Conservation (phyloP, 805 yeast species). For the Saccharomycopsis fodiens region DNA sequence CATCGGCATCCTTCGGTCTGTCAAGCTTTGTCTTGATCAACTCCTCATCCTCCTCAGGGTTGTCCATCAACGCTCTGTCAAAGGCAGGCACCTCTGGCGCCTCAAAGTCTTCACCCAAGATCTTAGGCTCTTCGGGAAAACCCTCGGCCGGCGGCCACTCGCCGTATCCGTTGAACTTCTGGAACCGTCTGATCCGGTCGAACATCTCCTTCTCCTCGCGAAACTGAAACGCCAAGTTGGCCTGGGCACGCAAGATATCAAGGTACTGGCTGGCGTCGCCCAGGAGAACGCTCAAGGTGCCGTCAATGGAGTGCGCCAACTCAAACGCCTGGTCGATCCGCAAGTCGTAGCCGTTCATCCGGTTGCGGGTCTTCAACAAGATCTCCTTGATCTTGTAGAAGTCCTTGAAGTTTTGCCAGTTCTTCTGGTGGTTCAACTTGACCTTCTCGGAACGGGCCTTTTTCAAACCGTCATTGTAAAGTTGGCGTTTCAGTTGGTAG, state of each 20-base stretch:
- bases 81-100: constrained; percentile 22
- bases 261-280: constrained; percentile 58
- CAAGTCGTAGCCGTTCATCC: constrained; percentile 6
- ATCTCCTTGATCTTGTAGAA: constrained; percentile 30
- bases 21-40: constrained; percentile 29
- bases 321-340: constrained; percentile 9
- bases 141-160: constrained; percentile 21
- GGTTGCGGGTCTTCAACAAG: constrained; percentile 8
- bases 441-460: constrained; percentile 1
- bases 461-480: constrained; percentile 26
- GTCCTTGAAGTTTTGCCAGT: constrained; percentile 18
- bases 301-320: constrained; percentile 24
- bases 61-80: constrained; percentile 35
- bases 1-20: constrained; percentile 26
- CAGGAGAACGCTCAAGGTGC: constrained; percentile 39
- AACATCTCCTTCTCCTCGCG: constrained; percentile 40
- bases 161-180: constrained; percentile 12
- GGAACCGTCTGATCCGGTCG: constrained; percentile 21
- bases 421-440: constrained; percentile 12
- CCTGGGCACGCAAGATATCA: constrained; percentile 48
- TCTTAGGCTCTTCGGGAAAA: constrained; percentile 20
- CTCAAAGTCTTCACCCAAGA: constrained; percentile 31
- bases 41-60: constrained; percentile 47
- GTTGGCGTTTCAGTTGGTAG: constrained; percentile 26
- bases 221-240: constrained; percentile 47